Base-by-base conservation (phyloP, 306 rosid species). In the Prunus armeniaca region DNA sequence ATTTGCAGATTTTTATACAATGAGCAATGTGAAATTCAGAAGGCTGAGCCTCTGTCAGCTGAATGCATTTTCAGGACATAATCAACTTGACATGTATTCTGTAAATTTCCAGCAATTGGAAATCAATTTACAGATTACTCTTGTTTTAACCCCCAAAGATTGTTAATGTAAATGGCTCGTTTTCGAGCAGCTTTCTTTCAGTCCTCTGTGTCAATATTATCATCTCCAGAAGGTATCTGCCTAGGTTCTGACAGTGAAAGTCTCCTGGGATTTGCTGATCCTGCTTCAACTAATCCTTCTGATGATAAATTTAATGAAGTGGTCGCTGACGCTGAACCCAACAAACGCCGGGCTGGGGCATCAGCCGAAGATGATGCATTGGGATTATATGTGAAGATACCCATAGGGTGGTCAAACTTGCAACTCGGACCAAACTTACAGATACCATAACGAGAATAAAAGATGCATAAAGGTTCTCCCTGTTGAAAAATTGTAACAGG, bases 381-480 rank as follows among this genome's bases (percentile, higher is more conserved):
- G 17, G 81, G 80, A 81, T 90, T 89, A 76, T 90, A 91, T 22
- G 97, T 61, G 81, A 92, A 90, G 85, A 92, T 87, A 83, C 91
- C 95, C 96, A 92, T 92, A 56, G 98, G 98, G 65, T 95, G 98
- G 78, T 92, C 96, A 82, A 95, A 95, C 91, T 95, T 95, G 92
- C 98, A 95, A 82, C 97, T 92, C 32, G 98, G 98, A 38, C 98
- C 98, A 52, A 95, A 95, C 88, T 95, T 95, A 87, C 98, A 95
- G 80, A 92, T 95, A 67, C 97, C 98, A 79, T 95, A 95, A 68
- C 97, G 98, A 27, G 96, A 92, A 79, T 95, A 95, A 84, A 92
- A 90, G 81, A 90, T 93, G 88, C 98, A 95, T 79, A 92, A 70
- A 73, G 97, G 97, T 73, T 95, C 93, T 79, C 91, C 98, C 98